Conservation (phyloP, 2,329 filamentous ascomycete genomes). For the Fusarium sterilihyphosum region DNA sequence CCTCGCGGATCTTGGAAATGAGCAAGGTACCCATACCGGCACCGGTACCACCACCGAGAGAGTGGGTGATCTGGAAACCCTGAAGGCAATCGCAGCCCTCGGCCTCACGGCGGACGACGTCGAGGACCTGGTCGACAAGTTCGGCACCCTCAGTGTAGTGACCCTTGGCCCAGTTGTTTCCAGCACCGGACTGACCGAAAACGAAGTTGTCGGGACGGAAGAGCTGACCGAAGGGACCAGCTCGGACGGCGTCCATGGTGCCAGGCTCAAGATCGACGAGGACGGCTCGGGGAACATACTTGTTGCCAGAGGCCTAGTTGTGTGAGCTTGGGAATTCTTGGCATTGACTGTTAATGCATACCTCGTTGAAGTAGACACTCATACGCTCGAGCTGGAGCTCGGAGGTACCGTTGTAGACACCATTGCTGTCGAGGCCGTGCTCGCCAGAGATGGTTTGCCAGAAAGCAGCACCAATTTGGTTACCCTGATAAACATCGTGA, state of each 20-base stretch:
- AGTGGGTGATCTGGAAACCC: constrained; percentile 99
- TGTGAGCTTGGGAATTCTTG: constrained; percentile 21
- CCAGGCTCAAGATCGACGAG: constrained; percentile 99
- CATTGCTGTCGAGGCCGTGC: constrained; percentile 97
- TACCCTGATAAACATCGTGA: constrained; percentile 75
- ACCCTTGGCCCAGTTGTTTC: constrained; percentile 99
- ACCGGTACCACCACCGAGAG: constrained; percentile 99
- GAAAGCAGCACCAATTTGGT: constrained; percentile 99
- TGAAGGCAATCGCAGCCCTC: constrained; percentile 99
- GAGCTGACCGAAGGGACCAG: constrained; percentile 97
- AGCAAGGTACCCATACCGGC: constrained; percentile 99
- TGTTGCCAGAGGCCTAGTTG: constrained; percentile 88
- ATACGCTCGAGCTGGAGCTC: constrained; percentile 99
- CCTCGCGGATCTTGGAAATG: constrained; percentile 99
- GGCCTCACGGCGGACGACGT: constrained; percentile 98
- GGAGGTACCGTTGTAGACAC: constrained; percentile 98
- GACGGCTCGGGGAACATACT: constrained; percentile 99
- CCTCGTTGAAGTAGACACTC: constrained; percentile 98
- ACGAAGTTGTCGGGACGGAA: constrained; percentile 99
- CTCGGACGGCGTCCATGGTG: constrained; percentile 99
- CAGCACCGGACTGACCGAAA: constrained; percentile 98
- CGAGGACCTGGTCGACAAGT: constrained; percentile 96
- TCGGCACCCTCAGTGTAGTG: constrained; percentile 99
- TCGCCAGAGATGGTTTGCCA: constrained; percentile 91
- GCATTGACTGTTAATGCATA: constrained; percentile 44